These are phyloP conservation scores for Sporothrix curviconia DNA, from an alignment of 2,329 filamentous ascomycete genomes.

Conservation along the genomic window DNA sequence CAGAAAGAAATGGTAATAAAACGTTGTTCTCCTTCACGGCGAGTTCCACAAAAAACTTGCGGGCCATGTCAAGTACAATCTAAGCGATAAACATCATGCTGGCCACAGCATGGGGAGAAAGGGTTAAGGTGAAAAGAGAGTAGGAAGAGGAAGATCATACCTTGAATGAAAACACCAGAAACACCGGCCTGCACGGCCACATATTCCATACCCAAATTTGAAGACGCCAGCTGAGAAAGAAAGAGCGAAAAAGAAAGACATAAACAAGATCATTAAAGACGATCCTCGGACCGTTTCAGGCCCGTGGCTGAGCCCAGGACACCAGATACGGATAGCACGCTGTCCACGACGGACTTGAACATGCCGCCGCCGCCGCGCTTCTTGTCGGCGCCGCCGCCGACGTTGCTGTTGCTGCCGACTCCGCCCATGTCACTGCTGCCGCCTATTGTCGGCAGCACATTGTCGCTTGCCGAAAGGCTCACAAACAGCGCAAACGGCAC, in stretches of 20 bases:
- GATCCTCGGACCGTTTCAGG: conserved; percentile 35
- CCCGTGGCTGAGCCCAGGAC: conserved; percentile 36
- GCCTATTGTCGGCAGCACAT: conserved; percentile 88
- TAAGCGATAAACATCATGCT: conserved; percentile 21
- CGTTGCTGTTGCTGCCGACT: conserved; percentile 26
- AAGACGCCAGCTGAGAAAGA: not conserved
- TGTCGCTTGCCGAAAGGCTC: conserved; percentile 86
- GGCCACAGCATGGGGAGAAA: not conserved
- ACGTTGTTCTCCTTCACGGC: conserved; percentile 19
- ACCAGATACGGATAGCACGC: conserved; percentile 46
- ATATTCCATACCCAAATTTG: not conserved
- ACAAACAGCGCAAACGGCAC: conserved; percentile 95
- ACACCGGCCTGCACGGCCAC: not conserved
- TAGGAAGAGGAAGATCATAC: not conserved
- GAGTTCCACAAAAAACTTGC: conserved; percentile 6
- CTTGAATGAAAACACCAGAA: not conserved
- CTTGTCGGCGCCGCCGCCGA: conserved; percentile 44
- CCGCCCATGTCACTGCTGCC: conserved; percentile 47
- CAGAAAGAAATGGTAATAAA: conserved; percentile 12
- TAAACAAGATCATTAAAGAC: conserved; percentile 22
- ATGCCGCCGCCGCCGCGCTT: conserved; percentile 52
- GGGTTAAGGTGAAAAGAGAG: not conserved
- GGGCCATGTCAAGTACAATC: conserved; percentile 21
- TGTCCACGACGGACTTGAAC: conserved; percentile 59
- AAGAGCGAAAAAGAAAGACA: not conserved